Conservation (phyloP, 108 stramenopile species). For the Stephanodiscus triporus region DNA sequence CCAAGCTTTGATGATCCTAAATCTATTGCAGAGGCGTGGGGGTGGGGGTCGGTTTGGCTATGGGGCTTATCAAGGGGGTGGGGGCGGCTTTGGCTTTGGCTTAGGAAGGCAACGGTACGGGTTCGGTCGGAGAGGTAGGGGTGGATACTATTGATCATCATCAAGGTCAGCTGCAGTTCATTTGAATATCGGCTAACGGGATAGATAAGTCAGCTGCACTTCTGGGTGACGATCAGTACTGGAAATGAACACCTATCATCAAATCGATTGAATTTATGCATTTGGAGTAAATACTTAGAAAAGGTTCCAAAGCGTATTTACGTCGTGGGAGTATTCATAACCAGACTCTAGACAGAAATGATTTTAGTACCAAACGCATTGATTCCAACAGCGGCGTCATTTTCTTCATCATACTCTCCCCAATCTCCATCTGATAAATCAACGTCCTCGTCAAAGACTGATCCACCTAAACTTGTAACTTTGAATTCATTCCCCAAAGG, state of each 20-base stretch:
- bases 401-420: conserved; percentile 89
- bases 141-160: conserved; percentile 15
- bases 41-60: conserved; percentile 34
- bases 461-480: conserved; percentile 67
- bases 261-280: not conserved
- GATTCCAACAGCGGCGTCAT: conserved; percentile 71
- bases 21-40: conserved; percentile 53
- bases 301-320: not conserved
- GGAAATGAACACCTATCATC: not conserved
- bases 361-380: conserved; percentile 77
- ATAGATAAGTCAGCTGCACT: no score
- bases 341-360: conserved; percentile 21
- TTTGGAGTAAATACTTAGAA: no score
- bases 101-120: conserved; percentile 30
- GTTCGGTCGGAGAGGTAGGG: conserved; percentile 31
- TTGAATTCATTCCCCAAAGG: conserved; percentile 84
- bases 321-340: not conserved
- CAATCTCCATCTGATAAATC: conserved; percentile 87
- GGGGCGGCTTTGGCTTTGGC: conserved; percentile 38
- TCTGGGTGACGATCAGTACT: no score
- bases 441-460: conserved; percentile 75
- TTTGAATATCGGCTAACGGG: no score
- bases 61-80: conserved; percentile 47
- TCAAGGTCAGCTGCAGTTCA: not conserved
- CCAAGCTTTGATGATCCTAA: conserved; percentile 63